A percentile compares a stretch with the other conserved stretches of the same genome.
Evolutionary conservation across 116 monocot genomes (phyloP).

Genomic region (Cymodocea nodosa): DNA sequence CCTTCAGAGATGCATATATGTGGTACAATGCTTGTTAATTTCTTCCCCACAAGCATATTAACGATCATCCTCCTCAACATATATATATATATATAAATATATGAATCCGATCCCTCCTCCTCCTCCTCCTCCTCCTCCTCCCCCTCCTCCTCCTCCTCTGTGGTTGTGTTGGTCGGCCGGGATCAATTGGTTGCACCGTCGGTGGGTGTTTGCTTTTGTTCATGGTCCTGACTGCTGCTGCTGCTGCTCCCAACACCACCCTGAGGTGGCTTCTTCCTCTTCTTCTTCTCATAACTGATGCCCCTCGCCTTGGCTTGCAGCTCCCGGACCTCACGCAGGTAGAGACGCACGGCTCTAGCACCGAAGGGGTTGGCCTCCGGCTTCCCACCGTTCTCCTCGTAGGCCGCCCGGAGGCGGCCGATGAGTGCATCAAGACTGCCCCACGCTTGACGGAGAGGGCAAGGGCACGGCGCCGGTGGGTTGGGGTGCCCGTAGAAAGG

Average conservation of each 20-base stretch:
- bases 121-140: no score
- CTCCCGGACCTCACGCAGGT: conserved; percentile 53
- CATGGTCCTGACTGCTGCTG: background rate
- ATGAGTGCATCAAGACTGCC: conserved; percentile 46
- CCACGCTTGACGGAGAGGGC: conserved; percentile 53
- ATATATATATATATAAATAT: no score
- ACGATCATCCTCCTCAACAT: no score
- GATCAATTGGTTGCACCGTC: conserved; percentile 1
- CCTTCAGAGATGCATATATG: no score
- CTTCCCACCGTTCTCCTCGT: conserved; percentile 43
- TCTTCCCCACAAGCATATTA: no score
- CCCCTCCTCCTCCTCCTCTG: background rate
- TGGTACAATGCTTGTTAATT: no score
- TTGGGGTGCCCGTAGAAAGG: conserved; percentile 46
- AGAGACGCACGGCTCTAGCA: conserved; percentile 38
- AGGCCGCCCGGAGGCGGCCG: conserved; percentile 49
- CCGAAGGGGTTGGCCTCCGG: conserved; percentile 53
- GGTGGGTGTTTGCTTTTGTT: conserved; percentile 3
- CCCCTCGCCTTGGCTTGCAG: conserved; percentile 44
- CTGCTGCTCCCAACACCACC: background rate
- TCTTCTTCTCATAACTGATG: conserved; percentile 61
- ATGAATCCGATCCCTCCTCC: no score
- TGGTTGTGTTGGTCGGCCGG: background rate
- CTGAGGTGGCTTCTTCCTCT: conserved; percentile 32
- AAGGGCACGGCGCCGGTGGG: conserved; percentile 48